A percentile compares a stretch with the other conserved stretches of the same genome.
These are phyloP conservation scores for Irpex rosettiformis DNA, from an alignment of 1,284 basidiomycete species.

Conservation along the genomic window DNA sequence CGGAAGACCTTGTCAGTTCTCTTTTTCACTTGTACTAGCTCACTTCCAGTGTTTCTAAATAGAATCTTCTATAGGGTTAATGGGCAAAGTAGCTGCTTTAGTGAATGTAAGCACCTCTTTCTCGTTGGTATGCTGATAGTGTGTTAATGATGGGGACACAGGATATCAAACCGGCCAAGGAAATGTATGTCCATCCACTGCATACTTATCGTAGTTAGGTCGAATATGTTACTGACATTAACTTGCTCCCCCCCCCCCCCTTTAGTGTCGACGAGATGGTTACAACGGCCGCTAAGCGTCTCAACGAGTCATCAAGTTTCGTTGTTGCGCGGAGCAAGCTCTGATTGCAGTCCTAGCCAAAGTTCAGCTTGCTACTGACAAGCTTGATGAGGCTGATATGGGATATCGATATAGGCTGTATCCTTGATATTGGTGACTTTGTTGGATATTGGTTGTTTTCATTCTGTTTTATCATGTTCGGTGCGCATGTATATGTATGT, in stretches of 20 bases:
- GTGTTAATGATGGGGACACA: slow-evolving; percentile 20
- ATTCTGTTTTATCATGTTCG: no score
- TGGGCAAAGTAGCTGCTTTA: slow-evolving; percentile 83
- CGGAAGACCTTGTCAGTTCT: slow-evolving; percentile 54
- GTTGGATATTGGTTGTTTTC: no score
- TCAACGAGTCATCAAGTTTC: slow-evolving; percentile 35
- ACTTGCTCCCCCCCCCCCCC: no score
- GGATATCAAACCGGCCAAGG: slow-evolving; percentile 79
- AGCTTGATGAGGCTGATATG: no score
- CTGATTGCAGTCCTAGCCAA: slow-evolving; percentile 26
- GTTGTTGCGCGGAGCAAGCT: slow-evolving; percentile 36
- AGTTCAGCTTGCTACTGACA: neutral
- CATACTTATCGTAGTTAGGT: neutral
- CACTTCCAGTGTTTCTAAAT: neutral
- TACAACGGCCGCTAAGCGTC: slow-evolving; percentile 45
- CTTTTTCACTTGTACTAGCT: neutral
- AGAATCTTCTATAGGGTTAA: slow-evolving; percentile 53
- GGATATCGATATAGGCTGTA: no score
- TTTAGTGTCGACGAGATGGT: slow-evolving; percentile 70
- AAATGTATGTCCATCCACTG: slow-evolving; percentile 53
- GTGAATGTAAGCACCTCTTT: slow-evolving; percentile 48
- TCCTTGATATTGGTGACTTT: no score
- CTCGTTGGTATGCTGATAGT: neutral
- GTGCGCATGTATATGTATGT: no score
- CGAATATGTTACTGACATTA: neutral